Evolutionary conservation across 2,329 filamentous ascomycete genomes (phyloP), one percentile per base, ranked within the genome.

Genomic region (Calonectria multiphialidica): DNA sequence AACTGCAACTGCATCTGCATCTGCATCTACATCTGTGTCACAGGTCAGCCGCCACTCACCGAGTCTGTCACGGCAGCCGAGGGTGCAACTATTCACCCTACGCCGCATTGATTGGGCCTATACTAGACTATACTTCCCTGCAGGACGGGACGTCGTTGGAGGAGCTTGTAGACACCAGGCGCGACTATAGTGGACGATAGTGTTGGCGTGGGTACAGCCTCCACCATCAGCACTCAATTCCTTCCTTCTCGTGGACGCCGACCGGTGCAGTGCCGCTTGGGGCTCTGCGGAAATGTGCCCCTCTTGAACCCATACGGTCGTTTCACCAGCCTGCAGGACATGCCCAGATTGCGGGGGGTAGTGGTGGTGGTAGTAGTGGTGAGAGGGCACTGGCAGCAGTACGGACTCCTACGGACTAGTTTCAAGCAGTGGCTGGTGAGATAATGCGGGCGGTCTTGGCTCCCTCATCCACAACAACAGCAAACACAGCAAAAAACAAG

Each of bases 261-360:
- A 33, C 53, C 53, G 35, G 53, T n/a, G 35, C 35, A 59, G 53
- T 37, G 53, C 53, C 33, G 35, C 37, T 59, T 57, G 69, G 63
- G 61, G 47, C 64, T 68, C 69, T 63, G 64, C 47, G 53, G 16
- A 42, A 44, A 71, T 61, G 68, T 59, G 47, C 42, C 47, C 23
- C 21, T 25, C 47, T 42, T n/a, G 16, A 49, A 23, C 30, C 59
- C 50, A 66, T 66, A 45, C 21, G 53, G n/a, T 30, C 49, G 68
- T 71, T 71, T 66, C 35, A 66, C 63, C 44, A 66, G 68, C 68
- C 68, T 66, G 53, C 68, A 61, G 62, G 47, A 49, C 40, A 53
- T 66, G 53, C 61, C 55, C 50, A 44, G 68, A 71, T 71, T 53
- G 68, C 30, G 68, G 68, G 68, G 68, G n/a, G n/a, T n/a, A n/a